Evolutionary conservation across 2,329 filamentous ascomycete genomes (phyloP).

Genomic region (Fusarium succisae): DNA sequence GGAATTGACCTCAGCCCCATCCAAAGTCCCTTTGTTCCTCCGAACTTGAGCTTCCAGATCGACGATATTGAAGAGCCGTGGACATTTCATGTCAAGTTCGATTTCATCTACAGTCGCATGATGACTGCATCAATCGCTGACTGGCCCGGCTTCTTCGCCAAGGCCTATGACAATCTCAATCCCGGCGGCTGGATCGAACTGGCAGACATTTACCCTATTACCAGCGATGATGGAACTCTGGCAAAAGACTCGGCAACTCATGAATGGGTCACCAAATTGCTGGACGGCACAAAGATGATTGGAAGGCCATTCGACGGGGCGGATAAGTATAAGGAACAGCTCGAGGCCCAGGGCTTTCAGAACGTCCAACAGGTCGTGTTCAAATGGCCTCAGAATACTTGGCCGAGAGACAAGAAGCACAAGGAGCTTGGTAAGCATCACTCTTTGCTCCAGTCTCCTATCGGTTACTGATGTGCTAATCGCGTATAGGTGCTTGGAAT

Average conservation of each 20-base stretch:
- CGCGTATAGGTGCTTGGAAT: slow-evolving; percentile 42
- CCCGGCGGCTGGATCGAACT: slow-evolving; percentile 41
- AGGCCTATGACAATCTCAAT: slow-evolving; percentile 32
- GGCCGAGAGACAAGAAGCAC: slow-evolving; percentile 58
- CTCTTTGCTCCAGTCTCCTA: rapidly evolving
- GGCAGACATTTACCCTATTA: slow-evolving; percentile 29
- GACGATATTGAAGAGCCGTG: slow-evolving; percentile 42
- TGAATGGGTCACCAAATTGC: slow-evolving; percentile 37
- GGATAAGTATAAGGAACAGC: slow-evolving; percentile 40
- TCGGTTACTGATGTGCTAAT: rapidly evolving
- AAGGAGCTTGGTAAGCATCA: slow-evolving; percentile 53
- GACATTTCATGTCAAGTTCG: slow-evolving; percentile 37
- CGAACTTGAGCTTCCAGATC: slow-evolving; percentile 40
- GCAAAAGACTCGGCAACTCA: slow-evolving; percentile 26
- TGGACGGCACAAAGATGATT: slow-evolving; percentile 37
- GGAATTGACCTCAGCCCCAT: slow-evolving; percentile 40
- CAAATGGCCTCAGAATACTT: slow-evolving; percentile 59
- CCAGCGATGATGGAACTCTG: slow-evolving; percentile 14
- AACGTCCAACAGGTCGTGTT: slow-evolving; percentile 57
- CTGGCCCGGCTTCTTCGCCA: slow-evolving; percentile 35
- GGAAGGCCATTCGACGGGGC: slow-evolving; percentile 42
- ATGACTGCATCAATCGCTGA: slow-evolving; percentile 35
- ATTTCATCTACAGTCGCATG: slow-evolving; percentile 42
- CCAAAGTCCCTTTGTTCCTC: slow-evolving; percentile 32
- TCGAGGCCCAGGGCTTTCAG: slow-evolving; percentile 60